A percentile compares a stretch with the other conserved stretches of the same genome.
Conservation (phyloP, 164 flowering plant species). For the Pachysandra terminalis region DNA sequence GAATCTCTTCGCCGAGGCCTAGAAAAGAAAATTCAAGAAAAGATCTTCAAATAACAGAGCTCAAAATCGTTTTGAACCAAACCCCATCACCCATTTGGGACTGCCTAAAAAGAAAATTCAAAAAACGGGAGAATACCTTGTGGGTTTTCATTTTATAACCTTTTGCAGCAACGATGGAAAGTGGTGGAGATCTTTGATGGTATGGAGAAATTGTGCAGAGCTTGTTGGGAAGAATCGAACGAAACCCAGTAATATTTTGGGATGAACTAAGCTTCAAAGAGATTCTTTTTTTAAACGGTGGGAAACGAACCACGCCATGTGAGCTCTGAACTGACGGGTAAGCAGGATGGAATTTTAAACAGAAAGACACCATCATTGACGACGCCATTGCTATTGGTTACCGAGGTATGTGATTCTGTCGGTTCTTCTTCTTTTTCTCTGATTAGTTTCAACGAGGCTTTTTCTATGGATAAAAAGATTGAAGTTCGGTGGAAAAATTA, state of each 20-base stretch:
- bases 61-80: background rate
- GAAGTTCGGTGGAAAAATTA: too few relatives aligned
- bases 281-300: slow-evolving; percentile 18
- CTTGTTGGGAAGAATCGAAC: slow-evolving; percentile 22
- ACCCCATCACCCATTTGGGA: background rate
- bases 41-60: background rate
- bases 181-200: slow-evolving; percentile 24
- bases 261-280: slow-evolving; percentile 45
- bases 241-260: slow-evolving; percentile 33
- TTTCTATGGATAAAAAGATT: background rate
- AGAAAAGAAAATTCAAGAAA: slow-evolving; percentile 4
- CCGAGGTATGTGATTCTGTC: background rate
- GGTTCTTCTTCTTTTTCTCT: background rate
- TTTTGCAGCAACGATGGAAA: slow-evolving; percentile 60
- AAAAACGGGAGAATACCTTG: slow-evolving; percentile 44
- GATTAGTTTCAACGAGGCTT: background rate
- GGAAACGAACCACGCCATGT: slow-evolving; percentile 21
- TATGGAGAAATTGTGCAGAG: slow-evolving; percentile 21
- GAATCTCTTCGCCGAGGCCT: slow-evolving; percentile 97
- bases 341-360: slow-evolving; percentile 15
- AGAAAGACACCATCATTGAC: slow-evolving; percentile 21
- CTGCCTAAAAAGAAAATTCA: background rate
- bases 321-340: slow-evolving; percentile 18
- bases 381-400: slow-evolving; percentile 34
- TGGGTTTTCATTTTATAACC: slow-evolving; percentile 95